Evolutionary conservation across 352 stramenopile species (phyloP).

Genomic region (Phytopythium sindhum): DNA sequence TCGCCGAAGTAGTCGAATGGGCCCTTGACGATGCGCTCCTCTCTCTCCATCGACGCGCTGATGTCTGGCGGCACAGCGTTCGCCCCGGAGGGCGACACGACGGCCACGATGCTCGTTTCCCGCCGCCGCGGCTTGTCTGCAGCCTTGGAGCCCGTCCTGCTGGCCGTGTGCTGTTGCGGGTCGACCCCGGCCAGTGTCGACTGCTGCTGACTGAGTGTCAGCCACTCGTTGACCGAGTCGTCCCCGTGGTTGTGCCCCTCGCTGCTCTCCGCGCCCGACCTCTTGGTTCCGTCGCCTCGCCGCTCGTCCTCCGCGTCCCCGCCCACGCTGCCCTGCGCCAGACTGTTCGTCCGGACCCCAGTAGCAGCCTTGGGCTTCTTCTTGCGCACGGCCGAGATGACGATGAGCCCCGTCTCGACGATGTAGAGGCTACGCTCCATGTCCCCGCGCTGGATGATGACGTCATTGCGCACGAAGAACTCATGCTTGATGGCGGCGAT

Average conservation of each 20-base stretch:
- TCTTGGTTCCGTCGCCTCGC: conserved; percentile 5
- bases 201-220: conserved; percentile 14
- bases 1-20: conserved; percentile 79
- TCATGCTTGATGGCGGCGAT: conserved; percentile 66
- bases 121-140: background rate
- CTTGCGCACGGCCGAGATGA: conserved; percentile 45
- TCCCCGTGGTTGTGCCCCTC: conserved; percentile 5
- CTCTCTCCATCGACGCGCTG: conserved; percentile 29
- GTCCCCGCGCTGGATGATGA: conserved; percentile 70
- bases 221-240: conserved; percentile 35
- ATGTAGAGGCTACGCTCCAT: conserved; percentile 60
- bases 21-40: conserved; percentile 67
- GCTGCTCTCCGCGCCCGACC: background rate
- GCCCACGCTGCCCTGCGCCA: background rate
- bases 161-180: background rate
- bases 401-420: conserved; percentile 66
- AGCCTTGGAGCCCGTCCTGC: background rate
- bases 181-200: conserved; percentile 4
- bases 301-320: conserved; percentile 8
- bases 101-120: conserved; percentile 7
- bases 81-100: conserved; percentile 15
- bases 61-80: conserved; percentile 17
- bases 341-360: background rate
- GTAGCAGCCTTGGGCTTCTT: background rate
- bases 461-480: conserved; percentile 69